Conservation (phyloP, 805 yeast species). For the Saccharomycopsis sp. region DNA sequence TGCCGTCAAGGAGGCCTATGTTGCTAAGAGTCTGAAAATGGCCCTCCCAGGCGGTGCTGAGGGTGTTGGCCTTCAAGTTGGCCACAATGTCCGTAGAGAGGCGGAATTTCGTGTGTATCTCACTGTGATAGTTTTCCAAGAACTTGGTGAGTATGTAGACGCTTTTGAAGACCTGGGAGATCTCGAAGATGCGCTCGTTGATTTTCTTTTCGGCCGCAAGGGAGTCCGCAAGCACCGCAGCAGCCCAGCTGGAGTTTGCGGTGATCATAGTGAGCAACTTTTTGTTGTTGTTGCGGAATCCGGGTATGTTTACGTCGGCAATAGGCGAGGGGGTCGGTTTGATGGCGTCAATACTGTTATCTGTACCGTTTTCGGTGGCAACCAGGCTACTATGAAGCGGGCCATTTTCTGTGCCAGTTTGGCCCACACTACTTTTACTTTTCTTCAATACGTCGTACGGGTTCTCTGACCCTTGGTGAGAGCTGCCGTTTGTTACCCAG, state of each 20-base stretch:
- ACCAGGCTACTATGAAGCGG: not conserved
- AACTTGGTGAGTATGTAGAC: constrained; percentile 43
- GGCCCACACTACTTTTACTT: not conserved
- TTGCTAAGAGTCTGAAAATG: constrained; percentile 28
- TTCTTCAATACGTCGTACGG: constrained; percentile 10
- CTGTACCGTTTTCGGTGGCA: constrained; percentile 1
- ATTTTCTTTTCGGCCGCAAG: constrained; percentile 29
- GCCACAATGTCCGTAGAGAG: constrained; percentile 33
- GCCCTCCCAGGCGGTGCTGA: constrained; percentile 35
- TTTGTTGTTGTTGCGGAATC: constrained; percentile 22
- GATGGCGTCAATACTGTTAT: constrained; percentile 19
- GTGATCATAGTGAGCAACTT: constrained; percentile 33
- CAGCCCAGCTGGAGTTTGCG: constrained; percentile 45
- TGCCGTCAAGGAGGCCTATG: constrained; percentile 24
- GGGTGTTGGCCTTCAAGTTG: constrained; percentile 36
- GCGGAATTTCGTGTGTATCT: constrained; percentile 41
- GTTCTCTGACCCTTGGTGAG: not conserved
- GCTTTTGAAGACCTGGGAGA: constrained; percentile 38
- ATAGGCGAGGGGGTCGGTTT: constrained; percentile 35
- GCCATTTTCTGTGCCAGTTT: not conserved
- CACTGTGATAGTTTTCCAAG: constrained; percentile 40
- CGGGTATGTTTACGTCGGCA: constrained; percentile 25
- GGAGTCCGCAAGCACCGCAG: constrained; percentile 39
- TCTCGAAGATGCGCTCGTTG: constrained; percentile 29
- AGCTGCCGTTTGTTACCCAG: not conserved